phyloP scores from a whole-genome alignment of 768 basidiomycete species.

The Collybia nuda region DNA sequence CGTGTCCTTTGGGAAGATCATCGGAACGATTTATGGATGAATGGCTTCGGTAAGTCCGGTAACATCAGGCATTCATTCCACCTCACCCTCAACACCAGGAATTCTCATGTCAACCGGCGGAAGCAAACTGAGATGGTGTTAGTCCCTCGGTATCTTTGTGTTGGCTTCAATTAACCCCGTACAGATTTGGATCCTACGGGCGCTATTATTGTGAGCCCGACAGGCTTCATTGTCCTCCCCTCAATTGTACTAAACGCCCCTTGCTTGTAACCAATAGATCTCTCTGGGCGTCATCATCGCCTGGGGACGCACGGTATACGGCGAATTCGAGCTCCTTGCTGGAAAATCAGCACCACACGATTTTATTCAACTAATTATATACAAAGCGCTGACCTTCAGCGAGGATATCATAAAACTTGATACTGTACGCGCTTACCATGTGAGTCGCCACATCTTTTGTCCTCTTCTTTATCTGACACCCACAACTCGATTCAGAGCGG shows the following conservation, averaged over 20 bases:
- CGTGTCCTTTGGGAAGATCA: constrained; percentile 97
- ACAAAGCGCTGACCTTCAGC: constrained; percentile 91
- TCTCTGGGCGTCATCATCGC: constrained; percentile 74
- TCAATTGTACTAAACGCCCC: constrained; percentile 2
- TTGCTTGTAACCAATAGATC: constrained; percentile 46
- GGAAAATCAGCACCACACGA: constrained; percentile 92
- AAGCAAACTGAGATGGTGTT: constrained; percentile 81
- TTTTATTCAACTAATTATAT: constrained; percentile 87
- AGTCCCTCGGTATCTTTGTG: constrained; percentile 26
- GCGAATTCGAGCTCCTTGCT: constrained; percentile 83
- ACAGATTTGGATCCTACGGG: constrained; percentile 78
- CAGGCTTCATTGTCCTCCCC: constrained; percentile 5
- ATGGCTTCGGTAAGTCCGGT: constrained; percentile 60
- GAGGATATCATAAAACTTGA: constrained; percentile 85
- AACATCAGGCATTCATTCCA: constrained; percentile 1
- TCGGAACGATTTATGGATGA: constrained; percentile 88
- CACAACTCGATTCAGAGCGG: constrained; percentile 51
- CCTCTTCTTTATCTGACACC: constrained; percentile 8
- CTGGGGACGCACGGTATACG: constrained; percentile 76
- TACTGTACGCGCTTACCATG: constrained; percentile 92
- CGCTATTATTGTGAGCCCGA: constrained; percentile 61
- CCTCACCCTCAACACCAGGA: constrained; percentile 38
- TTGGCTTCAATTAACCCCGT: constrained; percentile 5
- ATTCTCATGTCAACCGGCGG: constrained; percentile 84
- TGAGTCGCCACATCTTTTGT: constrained; percentile 29